These are phyloP conservation scores for Annulohypoxylon bovei DNA, from an alignment of 495 filamentous ascomycete genomes.

Conservation along the genomic window DNA sequence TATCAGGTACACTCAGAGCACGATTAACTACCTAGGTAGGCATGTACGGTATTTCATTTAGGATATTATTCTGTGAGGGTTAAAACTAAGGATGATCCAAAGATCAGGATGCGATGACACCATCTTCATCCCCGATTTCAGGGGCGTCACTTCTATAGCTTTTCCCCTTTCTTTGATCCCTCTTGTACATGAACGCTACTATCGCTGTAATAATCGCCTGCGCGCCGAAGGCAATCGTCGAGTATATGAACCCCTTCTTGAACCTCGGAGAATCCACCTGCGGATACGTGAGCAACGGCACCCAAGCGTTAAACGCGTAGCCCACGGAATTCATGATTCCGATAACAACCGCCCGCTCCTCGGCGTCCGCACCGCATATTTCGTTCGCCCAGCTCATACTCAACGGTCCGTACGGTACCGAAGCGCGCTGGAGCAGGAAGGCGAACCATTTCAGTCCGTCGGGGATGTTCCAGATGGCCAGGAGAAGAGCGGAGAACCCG, in stretches of 20 bases:
- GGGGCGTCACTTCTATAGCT: neutral
- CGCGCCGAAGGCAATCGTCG: constrained; percentile 37
- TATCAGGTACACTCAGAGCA: neutral
- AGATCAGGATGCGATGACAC: constrained; percentile 14
- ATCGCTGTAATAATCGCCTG: constrained; percentile 44
- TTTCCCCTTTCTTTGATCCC: constrained; percentile 35
- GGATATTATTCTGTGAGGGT: neutral
- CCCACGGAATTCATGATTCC: constrained; percentile 62
- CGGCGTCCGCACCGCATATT: constrained; percentile 56
- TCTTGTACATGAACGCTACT: constrained; percentile 42
- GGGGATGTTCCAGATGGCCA: constrained; percentile 63
- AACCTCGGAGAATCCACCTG: constrained; percentile 54
- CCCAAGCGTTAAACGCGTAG: constrained; percentile 60
- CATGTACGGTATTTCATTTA: neutral
- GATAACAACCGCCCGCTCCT: constrained; percentile 62
- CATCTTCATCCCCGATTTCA: constrained; percentile 23
- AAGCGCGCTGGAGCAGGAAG: constrained; percentile 47
- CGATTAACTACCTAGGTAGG: neutral
- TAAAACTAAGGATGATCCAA: neutral
- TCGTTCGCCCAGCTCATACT: constrained; percentile 62
- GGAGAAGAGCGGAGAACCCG: constrained; percentile 52
- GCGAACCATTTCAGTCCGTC: constrained; percentile 61
- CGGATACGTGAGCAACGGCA: constrained; percentile 56
- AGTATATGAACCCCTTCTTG: constrained; percentile 50
- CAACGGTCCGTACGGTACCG: constrained; percentile 45